Evolutionary conservation across 495 filamentous ascomycete species (phyloP).

Genomic region (Trypethelium eluteriae): DNA sequence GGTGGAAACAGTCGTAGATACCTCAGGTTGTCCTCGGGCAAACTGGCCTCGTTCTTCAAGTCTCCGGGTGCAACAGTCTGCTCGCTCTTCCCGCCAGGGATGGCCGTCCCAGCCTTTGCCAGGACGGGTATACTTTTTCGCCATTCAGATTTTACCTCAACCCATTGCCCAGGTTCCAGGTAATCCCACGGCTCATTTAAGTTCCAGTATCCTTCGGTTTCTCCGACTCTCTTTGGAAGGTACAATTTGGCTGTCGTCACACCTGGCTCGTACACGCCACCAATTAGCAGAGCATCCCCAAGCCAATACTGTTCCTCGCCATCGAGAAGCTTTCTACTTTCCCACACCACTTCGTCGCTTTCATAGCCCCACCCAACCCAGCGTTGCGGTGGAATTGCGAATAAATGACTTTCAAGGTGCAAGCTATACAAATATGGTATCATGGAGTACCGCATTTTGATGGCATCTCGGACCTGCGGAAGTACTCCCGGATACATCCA

Average conservation of each 20-base stretch:
- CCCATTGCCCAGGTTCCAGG: conserved; percentile 53
- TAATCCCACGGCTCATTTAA: conserved; percentile 54
- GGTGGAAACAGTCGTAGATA: conserved; percentile 60
- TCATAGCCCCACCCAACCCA: conserved; percentile 66
- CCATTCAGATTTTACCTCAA: conserved; percentile 51
- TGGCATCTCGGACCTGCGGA: conserved; percentile 50
- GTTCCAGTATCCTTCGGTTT: conserved; percentile 54
- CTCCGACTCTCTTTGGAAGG: conserved; percentile 43
- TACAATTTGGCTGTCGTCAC: conserved; percentile 48
- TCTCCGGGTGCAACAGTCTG: conserved; percentile 52
- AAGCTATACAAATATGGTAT: conserved; percentile 61
- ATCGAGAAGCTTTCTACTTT: conserved; percentile 38
- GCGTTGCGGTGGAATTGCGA: conserved; percentile 53
- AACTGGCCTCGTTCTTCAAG: conserved; percentile 45
- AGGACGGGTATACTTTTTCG: conserved; percentile 53
- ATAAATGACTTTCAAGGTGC: conserved; percentile 50
- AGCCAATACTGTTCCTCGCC: conserved; percentile 67
- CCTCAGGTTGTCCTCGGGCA: conserved; percentile 54
- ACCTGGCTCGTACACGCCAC: conserved; percentile 57
- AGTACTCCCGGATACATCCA: conserved; percentile 64
- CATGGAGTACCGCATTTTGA: conserved; percentile 61
- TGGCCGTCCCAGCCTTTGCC: conserved; percentile 51
- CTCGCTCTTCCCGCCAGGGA: conserved; percentile 50
- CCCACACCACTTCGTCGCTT: conserved; percentile 56
- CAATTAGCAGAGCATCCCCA: conserved; percentile 56